Evolutionary conservation across 108 stramenopile species (phyloP).

Genomic region (Pelagomonas calceolata): DNA sequence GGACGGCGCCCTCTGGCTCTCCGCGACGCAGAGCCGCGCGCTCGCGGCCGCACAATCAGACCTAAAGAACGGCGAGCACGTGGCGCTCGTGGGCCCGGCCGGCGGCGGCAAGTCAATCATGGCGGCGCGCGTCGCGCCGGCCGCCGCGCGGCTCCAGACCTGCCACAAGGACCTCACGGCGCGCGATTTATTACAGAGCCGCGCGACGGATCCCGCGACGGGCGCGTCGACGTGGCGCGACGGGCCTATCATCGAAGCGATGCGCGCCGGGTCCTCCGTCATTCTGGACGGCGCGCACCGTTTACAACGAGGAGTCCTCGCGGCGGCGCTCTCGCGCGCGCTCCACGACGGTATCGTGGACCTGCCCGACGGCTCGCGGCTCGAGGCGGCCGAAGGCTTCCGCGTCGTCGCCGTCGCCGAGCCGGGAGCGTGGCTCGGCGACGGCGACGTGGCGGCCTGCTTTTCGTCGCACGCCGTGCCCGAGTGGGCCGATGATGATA

Average conservation of each 20-base stretch:
- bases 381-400: conserved; percentile 22
- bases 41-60: neutral
- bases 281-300: conserved; percentile 74
- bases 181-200: conserved; percentile 58
- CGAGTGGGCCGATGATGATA: conserved; percentile 5
- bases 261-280: conserved; percentile 37
- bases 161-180: conserved; percentile 55
- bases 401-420: conserved; percentile 37
- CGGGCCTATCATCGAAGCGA: conserved; percentile 58
- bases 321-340: too few species aligned
- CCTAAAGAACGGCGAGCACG: conserved; percentile 23
- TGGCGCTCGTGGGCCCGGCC: conserved; percentile 53
- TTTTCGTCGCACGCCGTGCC: conserved; percentile 16
- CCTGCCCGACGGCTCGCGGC: conserved; percentile 55
- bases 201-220: conserved; percentile 38
- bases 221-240: conserved; percentile 66
- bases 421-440: conserved; percentile 54
- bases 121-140: conserved; percentile 33
- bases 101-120: conserved; percentile 60
- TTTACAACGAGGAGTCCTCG: conserved; percentile 46
- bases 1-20: neutral
- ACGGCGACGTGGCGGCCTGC: conserved; percentile 39
- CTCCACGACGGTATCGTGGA: conserved; percentile 36
- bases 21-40: neutral
- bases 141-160: neutral